Evolutionary conservation across 495 filamentous ascomycete species (phyloP), one percentile per base, ranked within the genome.

Genomic region (Cairneyella variabilis): DNA sequence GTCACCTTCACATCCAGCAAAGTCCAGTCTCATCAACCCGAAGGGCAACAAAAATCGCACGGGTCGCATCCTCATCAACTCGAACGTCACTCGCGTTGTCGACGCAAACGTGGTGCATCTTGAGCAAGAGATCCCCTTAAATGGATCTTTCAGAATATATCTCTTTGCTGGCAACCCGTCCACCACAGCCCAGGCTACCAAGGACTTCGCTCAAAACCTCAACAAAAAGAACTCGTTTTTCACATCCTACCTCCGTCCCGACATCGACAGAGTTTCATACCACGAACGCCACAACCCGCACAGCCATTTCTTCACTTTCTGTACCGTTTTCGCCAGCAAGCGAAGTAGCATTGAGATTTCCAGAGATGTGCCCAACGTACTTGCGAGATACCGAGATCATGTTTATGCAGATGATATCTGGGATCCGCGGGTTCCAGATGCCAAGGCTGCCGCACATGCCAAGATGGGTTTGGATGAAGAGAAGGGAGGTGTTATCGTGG

Each of bases 41-140:
- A 68, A 75, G 20, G 76, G 75, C 46, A 82, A 77, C 36, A 83
- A 76, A 38, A 69, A 90, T 48, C 76, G 75, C 3, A 72, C 84
- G 3, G 90, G 90, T 47, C 82, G 86, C 14, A 79, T 90, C 21
- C 76, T 95, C 66, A 82, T 75, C 18, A 87, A 87, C 18, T 76
- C 84, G 3, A 85, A 83, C 49, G 90, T 95, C 30, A 95, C 88
- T 23, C 79, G 90, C 28, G 84, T 95, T 23, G 82, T 84, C 3
- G 90, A 96, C 64, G 83, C 88, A 62, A 95, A 93, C 71, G 78
- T 86, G 21, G 88, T 92, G 12, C 86, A 93, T 59, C 71, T 95
- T 34, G 90, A 95, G 69, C 90, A 96, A 68, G 88, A 91, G 54
- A 76, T 95, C 45, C 90, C 90, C 0, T 74, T 89, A 46, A 95